phyloP scores from a whole-genome alignment of 2,329 filamentous ascomycete genomes.

The Monosporascus sp. region DNA sequence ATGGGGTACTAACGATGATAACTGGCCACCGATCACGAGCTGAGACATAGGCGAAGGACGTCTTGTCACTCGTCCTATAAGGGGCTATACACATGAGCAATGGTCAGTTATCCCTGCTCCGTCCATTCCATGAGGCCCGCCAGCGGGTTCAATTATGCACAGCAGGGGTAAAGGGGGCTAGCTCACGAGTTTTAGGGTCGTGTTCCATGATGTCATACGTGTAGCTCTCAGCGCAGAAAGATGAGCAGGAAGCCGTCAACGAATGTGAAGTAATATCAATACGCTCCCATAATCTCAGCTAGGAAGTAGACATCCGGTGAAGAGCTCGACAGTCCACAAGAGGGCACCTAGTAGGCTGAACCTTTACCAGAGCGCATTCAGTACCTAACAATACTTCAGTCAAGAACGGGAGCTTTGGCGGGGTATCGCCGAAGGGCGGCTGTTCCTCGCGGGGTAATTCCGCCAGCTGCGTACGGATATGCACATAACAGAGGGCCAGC shows the following conservation, averaged over 20 bases:
- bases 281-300: too few relatives aligned
- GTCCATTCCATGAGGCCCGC: too few relatives aligned
- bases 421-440: not conserved
- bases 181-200: slow-evolving; percentile 68
- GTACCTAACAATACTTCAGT: too few relatives aligned
- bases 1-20: slow-evolving; percentile 63
- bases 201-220: slow-evolving; percentile 53
- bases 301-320: too few relatives aligned
- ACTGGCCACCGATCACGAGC: slow-evolving; percentile 87
- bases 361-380: too few relatives aligned
- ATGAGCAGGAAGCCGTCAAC: not conserved
- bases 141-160: too few relatives aligned
- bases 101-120: slow-evolving; percentile 1
- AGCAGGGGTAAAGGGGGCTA: not conserved
- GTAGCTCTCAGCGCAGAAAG: not conserved
- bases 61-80: slow-evolving; percentile 74
- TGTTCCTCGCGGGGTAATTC: slow-evolving; percentile 11
- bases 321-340: too few relatives aligned
- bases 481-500: not conserved
- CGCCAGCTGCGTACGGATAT: not conserved
- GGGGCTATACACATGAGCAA: slow-evolving; percentile 46
- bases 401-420: slow-evolving; percentile 1
- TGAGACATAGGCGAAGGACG: slow-evolving; percentile 81
- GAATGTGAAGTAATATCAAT: too few relatives aligned
- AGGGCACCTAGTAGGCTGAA: too few relatives aligned